Evolutionary conservation across 1,284 basidiomycete genomes (phyloP).

Genomic region (Pseudozyma pruni): DNA sequence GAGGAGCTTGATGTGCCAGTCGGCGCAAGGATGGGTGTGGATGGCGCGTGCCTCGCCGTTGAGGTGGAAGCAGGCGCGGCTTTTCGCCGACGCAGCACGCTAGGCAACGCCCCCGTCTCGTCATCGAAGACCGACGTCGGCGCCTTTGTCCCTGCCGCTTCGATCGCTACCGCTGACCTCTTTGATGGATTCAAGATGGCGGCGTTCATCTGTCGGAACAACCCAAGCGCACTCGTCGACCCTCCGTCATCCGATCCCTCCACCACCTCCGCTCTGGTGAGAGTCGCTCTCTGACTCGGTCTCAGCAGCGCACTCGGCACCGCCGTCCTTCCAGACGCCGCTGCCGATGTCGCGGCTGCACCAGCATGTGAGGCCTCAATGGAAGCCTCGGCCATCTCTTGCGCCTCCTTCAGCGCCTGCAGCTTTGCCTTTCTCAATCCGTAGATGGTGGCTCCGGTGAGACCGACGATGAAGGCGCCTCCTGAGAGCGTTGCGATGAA

Average conservation of each 20-base stretch:
- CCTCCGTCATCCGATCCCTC: not conserved
- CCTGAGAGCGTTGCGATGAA: conserved; percentile 48
- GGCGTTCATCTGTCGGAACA: conserved; percentile 36
- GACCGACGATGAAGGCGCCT: conserved; percentile 39
- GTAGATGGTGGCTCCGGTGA: conserved; percentile 45
- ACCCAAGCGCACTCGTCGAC: conserved; percentile 8
- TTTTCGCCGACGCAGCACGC: conserved; percentile 22
- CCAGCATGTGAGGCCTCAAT: not conserved
- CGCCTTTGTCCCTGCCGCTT: conserved; percentile 3
- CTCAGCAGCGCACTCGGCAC: not conserved
- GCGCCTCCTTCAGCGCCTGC: conserved; percentile 43
- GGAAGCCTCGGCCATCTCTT: conserved; percentile 27
- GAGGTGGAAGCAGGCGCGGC: not conserved
- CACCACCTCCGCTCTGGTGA: not conserved
- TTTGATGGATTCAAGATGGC: conserved; percentile 23
- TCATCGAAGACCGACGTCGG: conserved; percentile 49
- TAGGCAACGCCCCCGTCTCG: conserved; percentile 22
- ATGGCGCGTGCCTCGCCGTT: not conserved
- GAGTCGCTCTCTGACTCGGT: too few relatives aligned
- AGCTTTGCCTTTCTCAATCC: conserved; percentile 32
- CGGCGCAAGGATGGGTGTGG: not conserved
- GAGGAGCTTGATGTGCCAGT: not conserved
- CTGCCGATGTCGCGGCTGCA: not conserved
- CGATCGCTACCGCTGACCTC: not conserved
- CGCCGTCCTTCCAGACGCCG: not conserved